phyloP scores from a whole-genome alignment of 2,329 filamentous ascomycete genomes.

The Exophiala phaeomuriformis region DNA sequence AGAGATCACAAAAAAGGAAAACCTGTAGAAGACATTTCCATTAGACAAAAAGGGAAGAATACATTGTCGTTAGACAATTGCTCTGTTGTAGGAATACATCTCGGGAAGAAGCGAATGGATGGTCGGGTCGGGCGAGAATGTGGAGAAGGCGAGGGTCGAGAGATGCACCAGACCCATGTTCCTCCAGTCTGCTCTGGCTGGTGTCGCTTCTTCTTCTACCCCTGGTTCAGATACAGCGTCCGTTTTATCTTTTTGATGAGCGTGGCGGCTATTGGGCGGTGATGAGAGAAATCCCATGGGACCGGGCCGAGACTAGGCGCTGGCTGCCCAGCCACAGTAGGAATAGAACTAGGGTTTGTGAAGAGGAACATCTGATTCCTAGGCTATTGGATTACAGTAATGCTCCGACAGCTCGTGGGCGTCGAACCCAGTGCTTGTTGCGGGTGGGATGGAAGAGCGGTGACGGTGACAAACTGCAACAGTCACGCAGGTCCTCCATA shows the following conservation, averaged over 20 bases:
- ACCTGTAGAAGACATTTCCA: not conserved
- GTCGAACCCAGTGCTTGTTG: not conserved
- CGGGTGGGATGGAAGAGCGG: not conserved
- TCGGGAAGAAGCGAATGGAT: not conserved
- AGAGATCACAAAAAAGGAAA: not conserved
- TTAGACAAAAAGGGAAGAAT: not conserved
- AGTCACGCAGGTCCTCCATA: not conserved
- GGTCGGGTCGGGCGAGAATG: not conserved
- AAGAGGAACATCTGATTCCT: not conserved
- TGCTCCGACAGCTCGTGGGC: not conserved
- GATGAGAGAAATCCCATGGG: constrained; percentile 5
- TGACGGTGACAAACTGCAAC: not conserved
- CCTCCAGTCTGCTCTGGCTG: not conserved
- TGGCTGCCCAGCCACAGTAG: not conserved
- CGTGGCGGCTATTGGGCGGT: constrained; percentile 17
- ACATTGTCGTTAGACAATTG: not conserved
- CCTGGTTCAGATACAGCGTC: constrained; percentile 7
- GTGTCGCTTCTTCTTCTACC: not conserved
- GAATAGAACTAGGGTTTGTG: not conserved
- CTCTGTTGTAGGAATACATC: not conserved
- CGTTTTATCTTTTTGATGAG: constrained; percentile 14
- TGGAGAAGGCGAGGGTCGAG: constrained; percentile 5
- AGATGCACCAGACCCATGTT: not conserved
- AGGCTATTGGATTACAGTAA: not conserved
- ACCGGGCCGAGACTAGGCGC: not conserved